Base-by-base conservation (phyloP, 768 basidiomycete genomes). In the Amyloporia xantha region DNA sequence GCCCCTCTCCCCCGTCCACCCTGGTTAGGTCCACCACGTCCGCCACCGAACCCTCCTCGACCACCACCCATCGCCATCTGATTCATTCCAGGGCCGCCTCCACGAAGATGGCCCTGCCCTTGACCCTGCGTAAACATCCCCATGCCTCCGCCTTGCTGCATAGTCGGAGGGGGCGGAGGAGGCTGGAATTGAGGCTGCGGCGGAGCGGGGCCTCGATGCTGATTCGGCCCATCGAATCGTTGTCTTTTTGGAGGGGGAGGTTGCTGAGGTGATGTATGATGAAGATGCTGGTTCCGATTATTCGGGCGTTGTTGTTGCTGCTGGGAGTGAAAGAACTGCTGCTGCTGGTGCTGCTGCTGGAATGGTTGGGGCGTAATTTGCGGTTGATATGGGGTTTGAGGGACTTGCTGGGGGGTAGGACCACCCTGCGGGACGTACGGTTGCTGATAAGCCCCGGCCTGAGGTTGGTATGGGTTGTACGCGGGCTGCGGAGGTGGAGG, bases 241-340 rank as follows among this genome's bases (percentile, higher is more conserved):
- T 84, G 91, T 46, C 93, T 74, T 65, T 96, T 96, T 1, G 91
- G 91, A 2, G 93, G 92, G 7, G 93, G 93, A n/a, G 84, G 72
- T 60, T 90, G 85, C 57, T 87, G 86, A 28, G 84, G 83, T 9
- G 84, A 78, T 0, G 79, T 69, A 54, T 89, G 86, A 54, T 83
- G 75, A 20, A 71, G 46, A 47, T 63, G 68, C 43, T 76, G 77
- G 41, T 55, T 60, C 24, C 62, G 62, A 56, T 48, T 60, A 56
- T 43, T 60, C 25, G 51, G 63, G 26, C 73, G 77, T 53, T 73
- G 76, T 63, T 66, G 66, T 30, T 63, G 65, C n/a, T 62, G 58
- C 15, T 54, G 59, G 28, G 62, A 62, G 15, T 53, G 56, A 40
- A 62, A 61, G 40, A 51, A 59, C 2, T 55, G 59, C 33, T 56